A percentile compares a stretch with the other conserved stretches of the same genome.
phyloP scores from a whole-genome alignment of 2,329 filamentous ascomycete species.

The Talaromyces sp. region DNA sequence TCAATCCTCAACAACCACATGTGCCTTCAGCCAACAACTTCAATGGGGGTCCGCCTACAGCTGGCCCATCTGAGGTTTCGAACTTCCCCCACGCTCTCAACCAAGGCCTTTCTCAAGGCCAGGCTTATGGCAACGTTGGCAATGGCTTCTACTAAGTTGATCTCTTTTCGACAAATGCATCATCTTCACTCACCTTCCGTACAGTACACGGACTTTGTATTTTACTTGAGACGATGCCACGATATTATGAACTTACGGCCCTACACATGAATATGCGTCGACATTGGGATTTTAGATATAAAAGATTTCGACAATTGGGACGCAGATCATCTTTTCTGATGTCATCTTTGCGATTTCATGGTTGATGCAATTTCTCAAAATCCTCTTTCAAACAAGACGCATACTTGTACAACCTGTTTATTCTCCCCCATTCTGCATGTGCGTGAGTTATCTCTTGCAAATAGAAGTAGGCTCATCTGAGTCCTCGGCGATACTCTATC shows the following conservation, averaged over 20 bases:
- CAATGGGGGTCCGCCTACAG: conserved; percentile 27
- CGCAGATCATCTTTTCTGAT: not conserved
- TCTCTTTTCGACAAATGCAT: conserved; percentile 4
- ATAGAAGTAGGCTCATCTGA: not conserved
- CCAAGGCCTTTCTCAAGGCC: conserved; percentile 27
- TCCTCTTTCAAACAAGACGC: conserved; percentile 13
- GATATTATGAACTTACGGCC: conserved; percentile 30
- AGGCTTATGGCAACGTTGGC: conserved; percentile 22
- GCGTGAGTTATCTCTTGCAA: conserved; percentile 5
- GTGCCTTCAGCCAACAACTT: conserved; percentile 17
- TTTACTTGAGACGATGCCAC: conserved; percentile 38
- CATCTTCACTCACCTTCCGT: conserved; percentile 13
- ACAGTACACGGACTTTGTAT: conserved; percentile 31
- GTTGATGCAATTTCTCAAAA: conserved; percentile 13
- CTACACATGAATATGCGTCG: conserved; percentile 16
- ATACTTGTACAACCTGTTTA: conserved; percentile 22
- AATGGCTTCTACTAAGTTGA: conserved; percentile 32
- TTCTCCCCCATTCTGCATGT: conserved; percentile 24
- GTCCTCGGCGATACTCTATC: conserved; percentile 6
- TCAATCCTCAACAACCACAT: conserved; percentile 19
- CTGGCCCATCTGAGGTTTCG: conserved; percentile 31
- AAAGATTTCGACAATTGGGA: conserved; percentile 13
- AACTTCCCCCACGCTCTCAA: conserved; percentile 29
- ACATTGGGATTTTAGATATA: conserved; percentile 11
- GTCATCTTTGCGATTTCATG: conserved; percentile 6